Evolutionary conservation across 108 stramenopile genomes (phyloP), one percentile per base, ranked within the genome.

Genomic region (Cylindrotheca fusiformis): DNA sequence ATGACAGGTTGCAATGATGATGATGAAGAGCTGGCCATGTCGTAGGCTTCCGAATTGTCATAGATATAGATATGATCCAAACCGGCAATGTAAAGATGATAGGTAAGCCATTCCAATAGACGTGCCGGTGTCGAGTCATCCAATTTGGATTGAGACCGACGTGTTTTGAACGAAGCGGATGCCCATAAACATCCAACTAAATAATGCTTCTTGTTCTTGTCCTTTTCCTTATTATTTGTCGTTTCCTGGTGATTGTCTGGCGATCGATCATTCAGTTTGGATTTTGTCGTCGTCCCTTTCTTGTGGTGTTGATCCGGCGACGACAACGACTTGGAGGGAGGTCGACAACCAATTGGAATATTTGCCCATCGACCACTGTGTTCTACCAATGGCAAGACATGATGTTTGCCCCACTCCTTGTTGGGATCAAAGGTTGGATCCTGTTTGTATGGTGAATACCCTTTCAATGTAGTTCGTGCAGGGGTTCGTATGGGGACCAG

Each of bases 51-150:
- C 19, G 84, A 67, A 64, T 91, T 91, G 68, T 91, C 90, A 57
- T 85, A 91, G 8, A 91, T 68, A 62, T 79, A 76, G 19, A 91
- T 60, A 48, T 87, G 90, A 82, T 91, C 90, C 49, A 87, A 83
- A 1, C 80, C 80, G 14, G 78, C 86, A 49, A 84, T 67, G 25
- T 57, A n/a, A n/a, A 51, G 29, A 44, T 87, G 79, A 52, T 78
- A 87, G 0, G 66, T 57, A 2, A 87, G 65, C 68, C 83, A 87
- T 67, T 87, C 86, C n/a, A 63, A 56, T 1, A 87, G 59, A 23
- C 86, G 69, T 17, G n/a, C 3, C 12, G 55, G 54, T 18, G 58
- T 55, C 8, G 70, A 63, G 48, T 74, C 77, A 32, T 74, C 60
- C 44, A 69, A 48, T 14, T 53, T 30, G 18, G 69, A 28, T 30